These are phyloP conservation scores for Phytophthora fragariae DNA, from an alignment of 352 stramenopile genomes.

Conservation along the genomic window DNA sequence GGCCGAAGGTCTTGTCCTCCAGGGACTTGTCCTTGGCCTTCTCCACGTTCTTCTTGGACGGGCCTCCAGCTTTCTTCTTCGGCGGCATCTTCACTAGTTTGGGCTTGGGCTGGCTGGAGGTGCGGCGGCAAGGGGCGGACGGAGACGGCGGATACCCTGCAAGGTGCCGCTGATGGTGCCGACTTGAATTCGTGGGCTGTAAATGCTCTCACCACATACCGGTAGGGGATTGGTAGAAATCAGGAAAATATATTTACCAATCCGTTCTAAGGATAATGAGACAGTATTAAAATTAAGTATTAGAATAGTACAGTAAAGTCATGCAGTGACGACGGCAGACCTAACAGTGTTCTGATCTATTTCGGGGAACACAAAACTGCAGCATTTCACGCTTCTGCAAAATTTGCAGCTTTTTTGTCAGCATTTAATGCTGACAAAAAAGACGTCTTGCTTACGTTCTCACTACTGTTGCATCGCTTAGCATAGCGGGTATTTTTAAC, in stretches of 20 bases:
- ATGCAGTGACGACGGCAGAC: no score
- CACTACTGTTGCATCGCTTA: no score
- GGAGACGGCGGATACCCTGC: constrained; percentile 22
- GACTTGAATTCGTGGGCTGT: constrained; percentile 6
- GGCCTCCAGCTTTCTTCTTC: constrained; percentile 65
- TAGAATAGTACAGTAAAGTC: no score
- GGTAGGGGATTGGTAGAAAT: constrained; percentile 30
- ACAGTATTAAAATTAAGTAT: no score
- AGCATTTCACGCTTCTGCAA: no score
- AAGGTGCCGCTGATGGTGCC: constrained; percentile 7
- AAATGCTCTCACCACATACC: constrained; percentile 22
- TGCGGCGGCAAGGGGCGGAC: background rate
- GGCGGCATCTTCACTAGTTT: constrained; percentile 61
- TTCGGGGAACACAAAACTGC: no score
- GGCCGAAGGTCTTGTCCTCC: constrained; percentile 99
- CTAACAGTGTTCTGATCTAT: no score
- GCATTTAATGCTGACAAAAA: no score
- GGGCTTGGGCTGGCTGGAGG: background rate
- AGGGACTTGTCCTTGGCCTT: constrained; percentile 94
- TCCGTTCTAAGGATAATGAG: background rate
- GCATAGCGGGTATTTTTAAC: no score
- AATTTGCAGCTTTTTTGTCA: no score
- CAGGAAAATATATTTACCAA: constrained; percentile 12
- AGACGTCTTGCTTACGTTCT: no score
- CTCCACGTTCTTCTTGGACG: constrained; percentile 90